Evolutionary conservation across 2,329 filamentous ascomycete genomes (phyloP).

Genomic region (Escovopsis sp.): DNA sequence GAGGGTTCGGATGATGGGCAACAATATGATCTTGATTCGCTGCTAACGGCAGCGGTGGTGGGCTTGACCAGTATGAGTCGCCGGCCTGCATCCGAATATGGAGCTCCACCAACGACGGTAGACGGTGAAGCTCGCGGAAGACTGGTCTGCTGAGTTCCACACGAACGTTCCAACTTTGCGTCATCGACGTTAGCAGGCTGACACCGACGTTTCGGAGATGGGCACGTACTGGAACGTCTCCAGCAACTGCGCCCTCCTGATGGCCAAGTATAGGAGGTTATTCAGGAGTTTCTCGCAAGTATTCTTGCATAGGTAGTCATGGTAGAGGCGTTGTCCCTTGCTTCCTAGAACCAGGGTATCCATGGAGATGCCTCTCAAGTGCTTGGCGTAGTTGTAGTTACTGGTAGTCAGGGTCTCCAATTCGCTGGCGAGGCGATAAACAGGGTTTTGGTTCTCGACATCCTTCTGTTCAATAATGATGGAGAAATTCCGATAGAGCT

Average conservation of each 20-base stretch:
- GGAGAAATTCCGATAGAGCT: conserved; percentile 45
- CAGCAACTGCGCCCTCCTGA: conserved; percentile 39
- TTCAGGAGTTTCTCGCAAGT: conserved; percentile 52
- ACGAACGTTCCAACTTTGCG: conserved; percentile 44
- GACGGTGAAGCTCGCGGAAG: conserved; percentile 40
- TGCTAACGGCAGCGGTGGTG: conserved; percentile 29
- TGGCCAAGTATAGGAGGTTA: conserved; percentile 39
- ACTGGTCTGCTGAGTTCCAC: conserved; percentile 46
- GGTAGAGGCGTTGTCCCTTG: conserved; percentile 39
- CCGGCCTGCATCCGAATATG: conserved; percentile 46
- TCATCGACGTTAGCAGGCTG: not conserved
- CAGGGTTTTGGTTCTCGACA: conserved; percentile 32
- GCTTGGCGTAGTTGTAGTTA: conserved; percentile 47
- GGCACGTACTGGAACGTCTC: conserved; percentile 40
- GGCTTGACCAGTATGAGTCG: conserved; percentile 36
- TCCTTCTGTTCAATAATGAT: conserved; percentile 49
- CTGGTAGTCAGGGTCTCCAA: conserved; percentile 48
- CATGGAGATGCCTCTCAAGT: conserved; percentile 40
- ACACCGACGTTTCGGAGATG: not conserved
- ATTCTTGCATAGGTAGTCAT: conserved; percentile 36
- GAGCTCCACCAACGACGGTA: conserved; percentile 35
- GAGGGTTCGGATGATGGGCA: conserved; percentile 1
- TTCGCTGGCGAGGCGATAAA: conserved; percentile 41
- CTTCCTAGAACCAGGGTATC: conserved; percentile 38
- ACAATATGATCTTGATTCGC: conserved; percentile 9